Base-by-base conservation (phyloP, 2,329 filamentous ascomycete genomes). In the Aphanocladium album region DNA sequence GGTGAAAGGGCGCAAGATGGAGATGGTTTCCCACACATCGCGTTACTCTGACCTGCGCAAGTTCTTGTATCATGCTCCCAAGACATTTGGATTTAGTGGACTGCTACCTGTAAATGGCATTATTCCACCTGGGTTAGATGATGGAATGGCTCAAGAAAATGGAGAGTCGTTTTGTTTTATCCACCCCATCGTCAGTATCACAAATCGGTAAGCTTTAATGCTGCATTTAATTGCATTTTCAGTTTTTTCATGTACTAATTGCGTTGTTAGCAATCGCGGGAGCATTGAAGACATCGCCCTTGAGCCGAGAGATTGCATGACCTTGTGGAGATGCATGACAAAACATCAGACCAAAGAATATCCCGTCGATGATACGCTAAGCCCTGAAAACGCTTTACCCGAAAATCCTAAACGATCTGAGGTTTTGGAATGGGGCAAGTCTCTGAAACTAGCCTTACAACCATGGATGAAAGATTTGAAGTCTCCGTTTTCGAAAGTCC, bases 11-110 rank as follows among this genome's bases (percentile, higher is more conserved):
- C 80, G 82, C 45, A 79, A 88, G 0, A 69, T 93, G 16, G 83
- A 81, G 23, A 89, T 89, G 80, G 83, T 93, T 14, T 77, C 86
- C 47, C 88, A 93, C 67, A 76, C 77, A 1, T 81, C 86, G 39
- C 80, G 90, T 52, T 93, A 92, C 72, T 92, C 88, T 0, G 89
- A 93, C 69, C 75, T 93, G 1, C 80, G 89, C n/a, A 91, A 91
- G 67, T 92, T 89, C 65, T 72, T 85, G 39, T 91, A 89, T 70
- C 71, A 77, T 0, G 80, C 85, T 2, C 80, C 79, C 0, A 68
- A 73, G 43, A 60, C 9, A 1, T 60, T 60, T 33, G 14, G 14
- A 33, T 60, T 60, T 11, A 39, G 21, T 19, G 57, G 57, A 6
- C 23, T 60, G 5, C 23, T 80, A 54, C 61, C 69, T 0, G 89